Conservation (phyloP, 2,329 filamentous ascomycete species). For the Penicillium sumatraense region DNA sequence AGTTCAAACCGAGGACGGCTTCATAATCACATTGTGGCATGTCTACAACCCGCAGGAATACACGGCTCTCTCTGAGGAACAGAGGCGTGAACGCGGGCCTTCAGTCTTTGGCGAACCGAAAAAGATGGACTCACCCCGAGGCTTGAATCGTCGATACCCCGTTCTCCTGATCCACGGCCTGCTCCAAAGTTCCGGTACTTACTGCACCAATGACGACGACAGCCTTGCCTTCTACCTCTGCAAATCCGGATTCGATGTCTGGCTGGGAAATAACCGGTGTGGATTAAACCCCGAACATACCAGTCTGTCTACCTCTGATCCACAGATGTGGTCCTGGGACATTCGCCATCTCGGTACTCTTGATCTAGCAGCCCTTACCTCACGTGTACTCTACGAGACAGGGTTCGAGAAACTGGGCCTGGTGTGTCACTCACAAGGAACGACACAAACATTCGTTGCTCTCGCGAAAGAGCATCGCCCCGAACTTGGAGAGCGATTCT, state of each 20-base stretch:
- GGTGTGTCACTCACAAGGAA: slow-evolving; percentile 88
- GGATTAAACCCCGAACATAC: slow-evolving; percentile 80
- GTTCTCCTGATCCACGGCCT: slow-evolving; percentile 87
- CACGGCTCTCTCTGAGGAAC: slow-evolving; percentile 54
- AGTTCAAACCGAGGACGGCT: slow-evolving; percentile 92
- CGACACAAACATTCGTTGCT: slow-evolving; percentile 84
- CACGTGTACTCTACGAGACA: slow-evolving; percentile 79
- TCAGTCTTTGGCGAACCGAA: slow-evolving; percentile 62
- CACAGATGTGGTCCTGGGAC: slow-evolving; percentile 96
- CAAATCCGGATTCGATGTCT: slow-evolving; percentile 92
- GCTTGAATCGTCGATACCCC: slow-evolving; percentile 62
- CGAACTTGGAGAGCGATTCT: slow-evolving; percentile 79
- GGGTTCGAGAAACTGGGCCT: slow-evolving; percentile 82
- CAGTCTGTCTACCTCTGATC: slow-evolving; percentile 72
- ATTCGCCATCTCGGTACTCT: slow-evolving; percentile 92
- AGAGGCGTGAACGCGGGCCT: slow-evolving; percentile 58
- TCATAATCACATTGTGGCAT: slow-evolving; percentile 87
- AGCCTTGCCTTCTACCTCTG: slow-evolving; percentile 90
- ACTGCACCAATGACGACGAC: slow-evolving; percentile 87
- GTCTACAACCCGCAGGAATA: slow-evolving; percentile 83
- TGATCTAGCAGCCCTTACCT: slow-evolving; percentile 80
- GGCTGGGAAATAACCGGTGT: slow-evolving; percentile 92
- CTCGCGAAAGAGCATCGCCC: slow-evolving; percentile 89
- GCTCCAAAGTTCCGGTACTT: slow-evolving; percentile 84
- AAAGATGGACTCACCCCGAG: slow-evolving; percentile 28